These are phyloP conservation scores for Leccinum subgranulosum DNA, from an alignment of 768 basidiomycete species.

Conservation along the genomic window DNA sequence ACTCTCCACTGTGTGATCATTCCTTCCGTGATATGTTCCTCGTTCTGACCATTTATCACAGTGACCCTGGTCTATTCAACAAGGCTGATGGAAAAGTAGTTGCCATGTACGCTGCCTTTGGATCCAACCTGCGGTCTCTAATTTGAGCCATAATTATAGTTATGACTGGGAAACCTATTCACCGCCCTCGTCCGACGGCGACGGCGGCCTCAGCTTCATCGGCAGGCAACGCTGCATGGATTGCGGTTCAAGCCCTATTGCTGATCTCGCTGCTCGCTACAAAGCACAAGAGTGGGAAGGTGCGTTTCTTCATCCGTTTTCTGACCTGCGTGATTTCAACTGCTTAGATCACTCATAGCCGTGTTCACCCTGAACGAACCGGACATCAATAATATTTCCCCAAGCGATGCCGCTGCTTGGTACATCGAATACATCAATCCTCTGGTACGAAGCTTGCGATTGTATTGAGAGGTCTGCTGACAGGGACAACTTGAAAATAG, in stretches of 20 bases:
- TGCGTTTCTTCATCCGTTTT: slow-evolving; percentile 8
- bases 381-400: slow-evolving; percentile 30
- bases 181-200: slow-evolving; percentile 34
- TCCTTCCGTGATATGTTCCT: neutral
- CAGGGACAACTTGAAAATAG: slow-evolving; percentile 11
- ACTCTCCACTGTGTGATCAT: slow-evolving; percentile 27
- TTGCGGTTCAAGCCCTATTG: slow-evolving; percentile 35
- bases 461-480: neutral
- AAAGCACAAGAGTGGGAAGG: slow-evolving; percentile 31
- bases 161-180: slow-evolving; percentile 37
- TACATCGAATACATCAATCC: slow-evolving; percentile 36
- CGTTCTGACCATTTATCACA: slow-evolving; percentile 9
- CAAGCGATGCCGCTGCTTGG: slow-evolving; percentile 33
- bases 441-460: slow-evolving; percentile 21
- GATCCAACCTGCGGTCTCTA: neutral
- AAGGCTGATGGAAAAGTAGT: slow-evolving; percentile 34
- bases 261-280: slow-evolving; percentile 30
- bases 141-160: slow-evolving; percentile 10
- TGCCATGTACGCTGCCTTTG: slow-evolving; percentile 24
- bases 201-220: slow-evolving; percentile 36
- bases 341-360: slow-evolving; percentile 9
- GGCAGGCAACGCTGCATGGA: slow-evolving; percentile 39
- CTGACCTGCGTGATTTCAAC: neutral
- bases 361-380: slow-evolving; percentile 39
- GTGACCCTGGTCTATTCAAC: slow-evolving; percentile 29